Conservation (phyloP, 148 eudicot species). For the Rhododendron simsii region DNA sequence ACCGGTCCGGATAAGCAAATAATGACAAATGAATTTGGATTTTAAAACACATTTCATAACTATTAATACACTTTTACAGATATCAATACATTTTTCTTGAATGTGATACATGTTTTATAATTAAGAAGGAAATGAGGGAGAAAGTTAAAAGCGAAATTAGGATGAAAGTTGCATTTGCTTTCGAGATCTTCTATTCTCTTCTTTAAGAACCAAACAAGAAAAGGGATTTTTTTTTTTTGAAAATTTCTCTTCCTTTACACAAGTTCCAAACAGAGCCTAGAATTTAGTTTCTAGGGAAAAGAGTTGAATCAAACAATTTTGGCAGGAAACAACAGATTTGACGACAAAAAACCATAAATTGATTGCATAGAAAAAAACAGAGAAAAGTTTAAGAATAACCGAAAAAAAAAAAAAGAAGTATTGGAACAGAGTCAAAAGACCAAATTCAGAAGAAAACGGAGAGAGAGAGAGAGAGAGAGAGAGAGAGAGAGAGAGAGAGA, state of each 20-base stretch:
- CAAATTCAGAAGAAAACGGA: not conserved
- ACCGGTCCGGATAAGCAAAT: not conserved
- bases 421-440: not conserved
- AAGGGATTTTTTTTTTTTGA: not conserved
- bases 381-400: not conserved
- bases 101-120: not conserved
- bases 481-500: not conserved
- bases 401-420: not conserved
- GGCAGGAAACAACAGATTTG: not conserved
- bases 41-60: not conserved
- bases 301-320: not conserved
- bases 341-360: not conserved
- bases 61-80: not conserved
- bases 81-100: too few relatives aligned
- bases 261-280: not conserved
- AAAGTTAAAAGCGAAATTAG: not conserved
- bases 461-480: not conserved
- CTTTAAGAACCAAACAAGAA: not conserved
- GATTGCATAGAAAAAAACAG: not conserved
- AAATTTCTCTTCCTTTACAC: not conserved
- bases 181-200: not conserved
- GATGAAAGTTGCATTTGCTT: not conserved
- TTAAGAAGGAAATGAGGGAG: not conserved
- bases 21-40: not conserved
- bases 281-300: not conserved